phyloP scores from a whole-genome alignment of 1,139 yeast species.

The Diutina ranongensis region DNA sequence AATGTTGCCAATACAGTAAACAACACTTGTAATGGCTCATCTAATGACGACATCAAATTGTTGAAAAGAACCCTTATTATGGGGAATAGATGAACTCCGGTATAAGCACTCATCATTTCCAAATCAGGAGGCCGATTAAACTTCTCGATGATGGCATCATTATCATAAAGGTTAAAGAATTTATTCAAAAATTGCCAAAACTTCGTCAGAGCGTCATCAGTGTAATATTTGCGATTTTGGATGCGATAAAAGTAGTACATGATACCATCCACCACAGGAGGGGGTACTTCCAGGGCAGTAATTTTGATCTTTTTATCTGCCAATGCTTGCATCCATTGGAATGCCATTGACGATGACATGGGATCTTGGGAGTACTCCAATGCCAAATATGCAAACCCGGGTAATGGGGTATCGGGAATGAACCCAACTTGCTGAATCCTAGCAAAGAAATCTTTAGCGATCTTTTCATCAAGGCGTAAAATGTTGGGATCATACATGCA shows the following conservation, averaged over 20 bases:
- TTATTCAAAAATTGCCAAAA: conserved; percentile 44
- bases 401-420: conserved; percentile 9
- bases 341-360: conserved; percentile 16
- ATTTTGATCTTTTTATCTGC: not conserved
- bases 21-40: conserved; percentile 43
- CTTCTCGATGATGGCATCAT: conserved; percentile 24
- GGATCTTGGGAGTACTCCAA: conserved; percentile 43
- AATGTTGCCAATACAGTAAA: conserved; percentile 35
- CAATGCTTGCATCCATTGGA: conserved; percentile 6
- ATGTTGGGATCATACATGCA: conserved; percentile 5
- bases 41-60: conserved; percentile 37
- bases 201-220: conserved; percentile 26
- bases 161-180: conserved; percentile 28
- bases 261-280: conserved; percentile 41
- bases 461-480: conserved; percentile 30
- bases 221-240: conserved; percentile 40
- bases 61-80: conserved; percentile 35
- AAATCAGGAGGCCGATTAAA: conserved; percentile 35
- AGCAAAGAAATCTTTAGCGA: conserved; percentile 12
- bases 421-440: conserved; percentile 6
- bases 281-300: conserved; percentile 9
- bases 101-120: conserved; percentile 26
- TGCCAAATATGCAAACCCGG: conserved; percentile 42
- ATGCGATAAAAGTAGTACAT: conserved; percentile 37
- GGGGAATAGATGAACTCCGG: conserved; percentile 31